Percentiles rank a stretch among this genome's conserved stretches.
These are phyloP conservation scores for Boletus barrowsii DNA, from an alignment of 768 basidiomycete genomes.

Conservation along the genomic window DNA sequence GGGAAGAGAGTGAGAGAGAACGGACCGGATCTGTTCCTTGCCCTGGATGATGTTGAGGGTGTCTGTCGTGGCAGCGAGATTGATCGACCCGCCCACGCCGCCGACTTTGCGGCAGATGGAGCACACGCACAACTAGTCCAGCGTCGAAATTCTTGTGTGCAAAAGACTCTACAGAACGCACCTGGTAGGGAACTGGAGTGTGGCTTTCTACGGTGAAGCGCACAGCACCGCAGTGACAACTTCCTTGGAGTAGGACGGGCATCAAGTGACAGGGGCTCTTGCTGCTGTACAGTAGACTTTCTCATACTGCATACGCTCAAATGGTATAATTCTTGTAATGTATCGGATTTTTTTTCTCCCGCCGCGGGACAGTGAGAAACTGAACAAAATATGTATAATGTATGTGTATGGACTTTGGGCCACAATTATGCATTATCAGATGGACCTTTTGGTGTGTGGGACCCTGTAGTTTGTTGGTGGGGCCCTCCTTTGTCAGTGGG, in stretches of 20 bases:
- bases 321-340: too few species aligned
- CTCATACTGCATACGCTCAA: too few species aligned
- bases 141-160: neutral
- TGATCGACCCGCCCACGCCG: conserved; percentile 61
- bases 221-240: conserved; percentile 37
- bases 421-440: too few species aligned
- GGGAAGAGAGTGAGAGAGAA: neutral
- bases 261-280: conserved; percentile 18
- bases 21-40: conserved; percentile 51
- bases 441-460: too few species aligned
- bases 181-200: conserved; percentile 65
- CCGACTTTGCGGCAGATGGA: conserved; percentile 73
- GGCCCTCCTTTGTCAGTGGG: too few species aligned
- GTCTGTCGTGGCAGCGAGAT: conserved; percentile 54
- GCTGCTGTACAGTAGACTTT: too few species aligned
- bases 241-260: conserved; percentile 50
- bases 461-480: too few species aligned
- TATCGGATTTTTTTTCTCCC: too few species aligned
- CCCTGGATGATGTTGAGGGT: conserved; percentile 52
- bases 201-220: conserved; percentile 40
- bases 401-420: too few species aligned
- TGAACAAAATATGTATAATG: too few species aligned
- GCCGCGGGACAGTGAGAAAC: too few species aligned
- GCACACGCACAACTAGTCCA: conserved; percentile 52
- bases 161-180: conserved; percentile 12